Evolutionary conservation across 1,139 yeast species (phyloP), one percentile per base, ranked within the genome.

Genomic region (Groenewaldozyma sp.): DNA sequence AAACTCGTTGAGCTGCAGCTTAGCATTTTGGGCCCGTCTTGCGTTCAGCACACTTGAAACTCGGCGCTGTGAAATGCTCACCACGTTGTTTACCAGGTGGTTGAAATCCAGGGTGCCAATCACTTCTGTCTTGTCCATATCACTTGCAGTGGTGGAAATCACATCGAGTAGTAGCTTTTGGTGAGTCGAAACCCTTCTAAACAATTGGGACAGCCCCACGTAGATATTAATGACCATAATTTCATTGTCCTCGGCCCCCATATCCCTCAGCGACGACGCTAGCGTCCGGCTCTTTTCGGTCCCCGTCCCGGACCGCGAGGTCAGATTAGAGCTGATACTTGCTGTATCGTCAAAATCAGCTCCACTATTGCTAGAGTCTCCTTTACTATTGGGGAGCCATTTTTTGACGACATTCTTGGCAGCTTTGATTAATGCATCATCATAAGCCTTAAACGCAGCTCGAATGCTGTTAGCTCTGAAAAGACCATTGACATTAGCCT

Each of bases 41-140:
- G 84, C 94, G 44, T 77, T 74, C 17, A 88, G 69, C 14, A 91
- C 74, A 53, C 83, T 84, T 24, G 87, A 81, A 60, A 88, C 67
- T 44, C 97, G 69, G 3, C 75, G 65, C 54, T 88, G 95, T 2
- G 91, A 71, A 33, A 80, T 69, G 45, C 79, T 81, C 7, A 86
- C 80, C 1, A 86, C 78, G 42, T 73, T 75, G 47, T 74, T 73
- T 21, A 81, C 71, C 3, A 82, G 68, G 21, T 63, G 62, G 11
- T 56, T 56, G 19, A 60, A 49, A 29, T 58, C 64, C n/a, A 57
- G 44, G 14, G 44, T 27, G 11, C 42, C 38, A 27, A 41, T 37
- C 11, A 39, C 11, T 6, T 14, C 14, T 7, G 33, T 13, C 17
- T 29, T 29, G 22, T 21, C 18, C 19, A 5, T 29, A 16, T 29